Evolutionary conservation across 371 early-diverging fungal species (phyloP).

Genomic region (Mortierella sp.): DNA sequence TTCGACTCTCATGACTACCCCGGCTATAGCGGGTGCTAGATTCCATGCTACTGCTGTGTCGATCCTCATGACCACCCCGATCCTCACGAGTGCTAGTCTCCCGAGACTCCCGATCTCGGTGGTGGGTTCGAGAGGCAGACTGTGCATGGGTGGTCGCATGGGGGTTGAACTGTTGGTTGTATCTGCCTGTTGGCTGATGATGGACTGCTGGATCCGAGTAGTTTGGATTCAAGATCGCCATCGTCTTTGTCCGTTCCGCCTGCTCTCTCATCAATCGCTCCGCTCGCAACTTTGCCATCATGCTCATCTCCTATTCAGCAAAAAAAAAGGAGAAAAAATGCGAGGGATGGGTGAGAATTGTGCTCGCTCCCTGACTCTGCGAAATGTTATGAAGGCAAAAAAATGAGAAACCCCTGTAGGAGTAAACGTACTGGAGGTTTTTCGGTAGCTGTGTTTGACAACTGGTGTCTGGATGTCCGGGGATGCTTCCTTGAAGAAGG

Average conservation of each 20-base stretch:
- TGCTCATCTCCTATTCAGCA: constrained; percentile 11
- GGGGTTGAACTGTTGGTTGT: constrained; percentile 55
- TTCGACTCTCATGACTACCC: background rate
- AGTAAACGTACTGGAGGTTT: background rate
- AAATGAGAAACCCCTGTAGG: background rate
- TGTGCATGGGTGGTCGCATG: constrained; percentile 31
- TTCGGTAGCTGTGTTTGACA: background rate
- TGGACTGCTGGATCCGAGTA: constrained; percentile 18
- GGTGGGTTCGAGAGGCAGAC: background rate
- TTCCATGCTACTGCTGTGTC: background rate
- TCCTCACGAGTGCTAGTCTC: background rate
- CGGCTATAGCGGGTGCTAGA: background rate
- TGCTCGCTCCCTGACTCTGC: background rate
- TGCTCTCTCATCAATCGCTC: constrained; percentile 43
- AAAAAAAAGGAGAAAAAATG: too few species aligned
- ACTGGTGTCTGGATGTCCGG: background rate
- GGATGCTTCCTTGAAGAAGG: constrained; percentile 14
- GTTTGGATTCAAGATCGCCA: constrained; percentile 18
- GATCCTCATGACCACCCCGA: background rate
- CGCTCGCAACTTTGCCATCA: constrained; percentile 35
- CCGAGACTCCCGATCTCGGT: background rate
- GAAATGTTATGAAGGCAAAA: too few species aligned
- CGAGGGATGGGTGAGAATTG: background rate
- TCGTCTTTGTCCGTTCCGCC: constrained; percentile 27
- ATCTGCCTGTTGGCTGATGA: constrained; percentile 18